These are phyloP conservation scores for Blastobotrys ciferrii DNA, from an alignment of 1,139 yeast genomes.

Conservation along the genomic window DNA sequence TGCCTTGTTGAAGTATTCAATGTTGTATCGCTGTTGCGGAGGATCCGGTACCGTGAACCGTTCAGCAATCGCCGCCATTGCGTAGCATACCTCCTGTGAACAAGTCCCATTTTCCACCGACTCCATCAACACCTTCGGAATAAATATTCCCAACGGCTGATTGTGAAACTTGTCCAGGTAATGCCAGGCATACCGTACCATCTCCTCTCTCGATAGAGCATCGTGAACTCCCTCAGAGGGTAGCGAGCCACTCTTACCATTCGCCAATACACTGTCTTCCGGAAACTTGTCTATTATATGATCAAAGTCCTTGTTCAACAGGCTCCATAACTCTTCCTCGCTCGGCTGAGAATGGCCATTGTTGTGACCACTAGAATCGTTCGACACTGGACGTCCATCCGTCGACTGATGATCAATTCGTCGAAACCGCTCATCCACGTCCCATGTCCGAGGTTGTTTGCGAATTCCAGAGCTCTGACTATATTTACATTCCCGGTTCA, in stretches of 20 bases:
- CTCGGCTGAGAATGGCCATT: no score
- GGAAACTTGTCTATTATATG: not conserved
- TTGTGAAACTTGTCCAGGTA: conserved; percentile 7
- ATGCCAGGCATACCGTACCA: conserved; percentile 2
- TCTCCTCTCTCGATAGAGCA: not conserved
- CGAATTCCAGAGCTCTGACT: not conserved
- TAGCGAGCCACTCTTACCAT: no score
- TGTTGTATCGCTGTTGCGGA: not conserved
- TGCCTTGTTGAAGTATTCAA: not conserved
- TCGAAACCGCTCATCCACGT: conserved; percentile 1
- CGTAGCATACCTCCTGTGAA: conserved; percentile 1
- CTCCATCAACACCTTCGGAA: conserved; percentile 1
- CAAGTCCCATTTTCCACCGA: not conserved
- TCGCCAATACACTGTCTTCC: not conserved
- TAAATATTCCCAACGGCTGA: not conserved
- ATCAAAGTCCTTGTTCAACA: not conserved
- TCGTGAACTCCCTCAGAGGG: not conserved
- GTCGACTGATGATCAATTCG: not conserved
- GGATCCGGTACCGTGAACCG: not conserved
- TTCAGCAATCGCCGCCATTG: conserved; percentile 5
- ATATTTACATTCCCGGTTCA: not conserved
- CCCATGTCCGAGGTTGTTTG: not conserved
- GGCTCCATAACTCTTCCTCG: not conserved
- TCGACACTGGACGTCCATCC: no score
- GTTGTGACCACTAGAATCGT: no score